A percentile compares a stretch with the other conserved stretches of the same genome.
Conservation (phyloP, 2,329 filamentous ascomycete genomes). For the Ceratocystis harringtonii region DNA sequence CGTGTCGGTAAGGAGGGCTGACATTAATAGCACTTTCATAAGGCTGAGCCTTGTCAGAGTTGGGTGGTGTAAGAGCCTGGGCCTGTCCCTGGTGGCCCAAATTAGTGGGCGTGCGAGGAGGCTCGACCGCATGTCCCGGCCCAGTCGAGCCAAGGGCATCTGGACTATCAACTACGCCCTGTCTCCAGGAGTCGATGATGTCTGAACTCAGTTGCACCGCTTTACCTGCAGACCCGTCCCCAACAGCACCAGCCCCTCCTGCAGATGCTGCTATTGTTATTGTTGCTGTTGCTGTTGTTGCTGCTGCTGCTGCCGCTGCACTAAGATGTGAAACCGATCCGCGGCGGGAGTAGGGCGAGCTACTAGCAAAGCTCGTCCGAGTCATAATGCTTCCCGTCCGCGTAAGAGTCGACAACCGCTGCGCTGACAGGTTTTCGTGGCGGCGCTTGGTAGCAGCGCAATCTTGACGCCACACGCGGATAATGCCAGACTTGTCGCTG, state of each 20-base stretch:
- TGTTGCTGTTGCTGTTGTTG: conserved; percentile 26
- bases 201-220: conserved; percentile 39
- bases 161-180: conserved; percentile 31
- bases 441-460: conserved; percentile 70
- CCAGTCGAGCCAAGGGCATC: conserved; percentile 25
- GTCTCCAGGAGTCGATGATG: conserved; percentile 77
- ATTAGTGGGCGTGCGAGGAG: not conserved
- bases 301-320: conserved; percentile 23
- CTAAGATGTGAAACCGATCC: conserved; percentile 33
- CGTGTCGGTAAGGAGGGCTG: not conserved
- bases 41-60: not conserved
- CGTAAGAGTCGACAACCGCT: conserved; percentile 54
- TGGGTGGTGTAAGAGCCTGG: conserved; percentile 2
- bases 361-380: conserved; percentile 35
- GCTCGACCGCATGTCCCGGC: conserved; percentile 22
- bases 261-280: conserved; percentile 22
- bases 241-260: conserved; percentile 18
- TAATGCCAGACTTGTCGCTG: conserved; percentile 70
- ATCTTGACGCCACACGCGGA: conserved; percentile 93
- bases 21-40: not conserved
- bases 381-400: conserved; percentile 43
- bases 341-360: conserved; percentile 33
- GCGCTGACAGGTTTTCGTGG: conserved; percentile 62
- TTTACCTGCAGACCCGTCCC: not conserved
- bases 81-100: not conserved